Conservation (phyloP, 768 basidiomycete species). For the Cubamyces lactineus region DNA sequence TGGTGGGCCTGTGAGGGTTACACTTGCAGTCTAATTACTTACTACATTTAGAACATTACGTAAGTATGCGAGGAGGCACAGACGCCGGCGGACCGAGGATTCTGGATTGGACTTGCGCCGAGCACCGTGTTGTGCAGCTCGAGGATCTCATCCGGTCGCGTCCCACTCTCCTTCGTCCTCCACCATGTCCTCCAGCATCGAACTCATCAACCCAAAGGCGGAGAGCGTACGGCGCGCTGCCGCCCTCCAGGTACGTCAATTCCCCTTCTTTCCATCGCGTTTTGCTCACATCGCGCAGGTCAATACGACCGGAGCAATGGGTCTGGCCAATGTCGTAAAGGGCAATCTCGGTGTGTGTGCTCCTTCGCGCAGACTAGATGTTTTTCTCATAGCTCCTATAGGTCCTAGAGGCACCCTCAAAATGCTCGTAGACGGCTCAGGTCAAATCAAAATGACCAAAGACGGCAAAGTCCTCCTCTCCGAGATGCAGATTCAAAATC, state of each 20-base stretch:
- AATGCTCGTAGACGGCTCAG: constrained; percentile 98
- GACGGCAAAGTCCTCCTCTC: constrained; percentile 98
- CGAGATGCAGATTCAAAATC: constrained; percentile 99
- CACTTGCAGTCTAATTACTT: too few species aligned
- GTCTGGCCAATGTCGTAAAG: constrained; percentile 96
- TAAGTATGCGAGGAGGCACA: background rate
- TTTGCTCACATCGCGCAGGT: constrained; percentile 53
- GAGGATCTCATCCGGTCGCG: background rate
- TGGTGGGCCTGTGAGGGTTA: too few species aligned
- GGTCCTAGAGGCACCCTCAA: constrained; percentile 97
- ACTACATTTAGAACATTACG: background rate
- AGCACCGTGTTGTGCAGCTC: too few species aligned
- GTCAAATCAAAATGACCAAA: constrained; percentile 99
- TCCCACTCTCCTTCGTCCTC: background rate
- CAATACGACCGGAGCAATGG: constrained; percentile 93
- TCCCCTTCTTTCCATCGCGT: background rate
- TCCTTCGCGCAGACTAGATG: constrained; percentile 9
- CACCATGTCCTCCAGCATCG: constrained; percentile 65
- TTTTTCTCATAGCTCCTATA: constrained; percentile 34
- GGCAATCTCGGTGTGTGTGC: constrained; percentile 81
- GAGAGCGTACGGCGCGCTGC: constrained; percentile 90
- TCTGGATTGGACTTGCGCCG: too few species aligned
- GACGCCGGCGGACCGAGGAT: background rate
- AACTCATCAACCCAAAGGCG: constrained; percentile 96
- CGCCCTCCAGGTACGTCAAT: constrained; percentile 79